phyloP scores from a whole-genome alignment of 1,284 basidiomycete species.

The Cyathus olla region DNA sequence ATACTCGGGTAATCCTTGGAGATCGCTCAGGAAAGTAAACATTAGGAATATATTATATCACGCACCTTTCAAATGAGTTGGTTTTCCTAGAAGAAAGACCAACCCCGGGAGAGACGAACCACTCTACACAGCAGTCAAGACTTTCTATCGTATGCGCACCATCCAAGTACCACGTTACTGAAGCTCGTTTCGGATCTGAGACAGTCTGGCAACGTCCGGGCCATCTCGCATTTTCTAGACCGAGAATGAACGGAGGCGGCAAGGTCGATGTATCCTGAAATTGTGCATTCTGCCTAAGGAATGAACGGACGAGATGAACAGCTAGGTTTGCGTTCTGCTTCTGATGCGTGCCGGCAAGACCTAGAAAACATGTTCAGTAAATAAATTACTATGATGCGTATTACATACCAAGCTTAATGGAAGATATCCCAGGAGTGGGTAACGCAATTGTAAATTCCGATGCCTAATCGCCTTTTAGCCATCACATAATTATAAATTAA shows the following conservation, averaged over 20 bases:
- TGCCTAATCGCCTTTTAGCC: constrained; percentile 50
- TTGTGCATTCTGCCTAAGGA: constrained; percentile 62
- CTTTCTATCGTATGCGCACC: constrained; percentile 97
- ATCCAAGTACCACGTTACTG: constrained; percentile 90
- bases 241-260: constrained; percentile 66
- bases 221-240: constrained; percentile 85
- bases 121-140: constrained; percentile 87
- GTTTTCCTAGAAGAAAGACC: constrained; percentile 45
- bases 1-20: constrained; percentile 41
- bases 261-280: constrained; percentile 48
- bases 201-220: constrained; percentile 97
- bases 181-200: constrained; percentile 59
- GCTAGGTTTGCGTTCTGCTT: constrained; percentile 92
- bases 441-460: constrained; percentile 75
- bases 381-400: constrained; percentile 11
- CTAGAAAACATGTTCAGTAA: constrained; percentile 47
- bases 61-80: neutral
- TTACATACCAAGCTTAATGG: constrained; percentile 71
- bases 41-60: neutral
- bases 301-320: constrained; percentile 78
- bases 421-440: constrained; percentile 55
- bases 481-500: neutral
- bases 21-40: neutral
- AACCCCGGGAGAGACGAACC: constrained; percentile 78
- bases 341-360: constrained; percentile 93